A percentile compares a stretch with the other conserved stretches of the same genome.
phyloP scores from a whole-genome alignment of 352 stramenopile genomes.

The Phytopythium boreale region DNA sequence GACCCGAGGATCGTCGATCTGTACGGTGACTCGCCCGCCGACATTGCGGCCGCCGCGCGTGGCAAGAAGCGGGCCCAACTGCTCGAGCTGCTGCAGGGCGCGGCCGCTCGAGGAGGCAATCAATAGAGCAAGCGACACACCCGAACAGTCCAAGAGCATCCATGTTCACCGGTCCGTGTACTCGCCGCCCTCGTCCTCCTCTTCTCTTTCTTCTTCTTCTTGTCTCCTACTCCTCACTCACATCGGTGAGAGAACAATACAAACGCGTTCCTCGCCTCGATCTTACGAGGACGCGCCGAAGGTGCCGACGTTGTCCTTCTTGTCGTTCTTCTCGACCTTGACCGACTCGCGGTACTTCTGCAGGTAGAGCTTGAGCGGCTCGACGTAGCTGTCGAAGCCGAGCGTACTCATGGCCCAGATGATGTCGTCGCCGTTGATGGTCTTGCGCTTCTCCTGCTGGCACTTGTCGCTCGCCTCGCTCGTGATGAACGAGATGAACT shows the following conservation, averaged over 20 bases:
- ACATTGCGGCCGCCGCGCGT: slow-evolving; percentile 31
- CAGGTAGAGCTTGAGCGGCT: slow-evolving; percentile 99
- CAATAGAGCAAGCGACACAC: neutral
- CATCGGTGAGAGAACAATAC: neutral
- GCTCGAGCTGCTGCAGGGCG: slow-evolving; percentile 33
- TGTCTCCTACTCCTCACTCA: neutral
- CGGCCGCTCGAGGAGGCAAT: neutral
- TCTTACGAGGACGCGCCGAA: slow-evolving; percentile 81
- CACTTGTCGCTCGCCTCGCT: slow-evolving; percentile 98
- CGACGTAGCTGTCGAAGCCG: slow-evolving; percentile 99
- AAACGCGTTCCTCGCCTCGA: neutral
- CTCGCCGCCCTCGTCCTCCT: neutral
- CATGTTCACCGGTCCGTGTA: neutral
- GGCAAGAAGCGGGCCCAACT: slow-evolving; percentile 43
- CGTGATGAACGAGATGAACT: slow-evolving; percentile 99
- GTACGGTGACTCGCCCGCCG: slow-evolving; percentile 51
- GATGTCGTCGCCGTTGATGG: slow-evolving; percentile 99
- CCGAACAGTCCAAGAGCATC: neutral
- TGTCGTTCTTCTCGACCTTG: slow-evolving; percentile 90
- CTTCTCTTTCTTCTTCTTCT: no score
- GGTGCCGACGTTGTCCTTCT: slow-evolving; percentile 88
- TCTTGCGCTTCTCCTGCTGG: slow-evolving; percentile 99
- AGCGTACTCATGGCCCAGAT: slow-evolving; percentile 99
- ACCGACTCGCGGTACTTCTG: slow-evolving; percentile 97
- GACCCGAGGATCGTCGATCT: slow-evolving; percentile 33